These are phyloP conservation scores for Colletotrichum tropicale DNA, from an alignment of 2,329 filamentous ascomycete species.

Conservation along the genomic window DNA sequence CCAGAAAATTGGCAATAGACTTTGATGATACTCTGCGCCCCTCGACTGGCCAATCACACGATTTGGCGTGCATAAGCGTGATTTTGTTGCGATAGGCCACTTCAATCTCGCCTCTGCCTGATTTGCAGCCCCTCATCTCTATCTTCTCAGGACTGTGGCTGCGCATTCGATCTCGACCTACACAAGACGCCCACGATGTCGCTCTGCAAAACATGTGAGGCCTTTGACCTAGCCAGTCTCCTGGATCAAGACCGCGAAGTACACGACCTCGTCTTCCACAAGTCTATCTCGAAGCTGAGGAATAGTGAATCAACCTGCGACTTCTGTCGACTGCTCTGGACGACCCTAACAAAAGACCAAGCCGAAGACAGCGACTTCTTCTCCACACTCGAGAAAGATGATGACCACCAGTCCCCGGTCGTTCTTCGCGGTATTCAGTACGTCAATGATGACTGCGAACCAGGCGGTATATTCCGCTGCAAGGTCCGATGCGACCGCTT, in stretches of 20 bases:
- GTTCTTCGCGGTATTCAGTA: neutral
- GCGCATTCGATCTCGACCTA: neutral
- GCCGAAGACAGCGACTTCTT: neutral
- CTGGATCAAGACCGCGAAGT: neutral
- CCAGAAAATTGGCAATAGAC: neutral
- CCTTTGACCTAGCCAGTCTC: neutral
- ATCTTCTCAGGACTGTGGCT: neutral
- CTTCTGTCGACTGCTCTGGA: neutral
- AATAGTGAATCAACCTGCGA: neutral
- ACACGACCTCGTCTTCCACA: neutral
- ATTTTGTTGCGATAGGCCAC: neutral
- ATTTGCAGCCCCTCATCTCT: neutral
- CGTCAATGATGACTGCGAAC: neutral
- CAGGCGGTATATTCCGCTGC: neutral
- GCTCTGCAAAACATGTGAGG: neutral
- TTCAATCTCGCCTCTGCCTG: neutral
- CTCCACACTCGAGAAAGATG: accelerated
- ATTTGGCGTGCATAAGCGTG: neutral
- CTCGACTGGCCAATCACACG: neutral
- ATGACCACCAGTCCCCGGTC: neutral
- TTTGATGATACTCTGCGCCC: neutral
- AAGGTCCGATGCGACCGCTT: neutral
- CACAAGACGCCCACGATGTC: neutral
- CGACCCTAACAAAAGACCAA: neutral
- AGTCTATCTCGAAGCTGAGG: neutral